phyloP scores from a whole-genome alignment of 805 yeast genomes.

The Geotrichum ghanense region DNA sequence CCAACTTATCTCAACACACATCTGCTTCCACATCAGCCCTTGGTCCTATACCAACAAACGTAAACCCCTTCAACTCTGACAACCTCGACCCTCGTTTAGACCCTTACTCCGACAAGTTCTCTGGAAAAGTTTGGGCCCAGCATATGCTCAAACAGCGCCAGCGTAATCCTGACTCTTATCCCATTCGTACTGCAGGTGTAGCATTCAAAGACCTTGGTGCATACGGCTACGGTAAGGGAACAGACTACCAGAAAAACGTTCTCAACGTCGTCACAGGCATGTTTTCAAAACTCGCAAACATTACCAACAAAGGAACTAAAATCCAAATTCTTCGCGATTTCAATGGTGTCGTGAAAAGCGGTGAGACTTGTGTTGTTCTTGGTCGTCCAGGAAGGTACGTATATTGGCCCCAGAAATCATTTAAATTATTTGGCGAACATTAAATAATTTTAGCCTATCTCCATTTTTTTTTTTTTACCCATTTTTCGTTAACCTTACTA shows the following conservation, averaged over 20 bases:
- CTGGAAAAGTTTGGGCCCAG: slow-evolving; percentile 2
- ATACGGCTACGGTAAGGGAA: slow-evolving; percentile 47
- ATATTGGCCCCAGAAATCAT: too few relatives aligned
- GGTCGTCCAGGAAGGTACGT: slow-evolving; percentile 49
- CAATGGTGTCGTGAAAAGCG: slow-evolving; percentile 48
- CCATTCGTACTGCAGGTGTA: slow-evolving; percentile 40
- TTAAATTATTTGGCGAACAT: too few relatives aligned
- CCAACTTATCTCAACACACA: not conserved
- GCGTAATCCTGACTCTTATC: not conserved
- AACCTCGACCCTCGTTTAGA: not conserved
- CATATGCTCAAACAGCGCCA: not conserved
- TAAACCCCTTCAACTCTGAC: not conserved
- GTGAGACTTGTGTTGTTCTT: slow-evolving; percentile 55
- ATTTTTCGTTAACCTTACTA: not conserved
- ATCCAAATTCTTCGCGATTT: slow-evolving; percentile 36
- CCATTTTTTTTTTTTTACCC: not conserved
- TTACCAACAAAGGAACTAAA: slow-evolving; percentile 32
- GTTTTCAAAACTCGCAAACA: slow-evolving; percentile 17
- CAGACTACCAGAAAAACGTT: slow-evolving; percentile 55
- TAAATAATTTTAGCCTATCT: too few relatives aligned
- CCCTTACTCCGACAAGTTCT: not conserved
- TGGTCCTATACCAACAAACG: not conserved
- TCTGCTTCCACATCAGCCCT: not conserved
- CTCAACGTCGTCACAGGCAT: slow-evolving; percentile 27
- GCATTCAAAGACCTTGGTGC: slow-evolving; percentile 48